Percentiles rank a stretch among this genome's conserved stretches.
Conservation (phyloP, 2,329 filamentous ascomycete species). For the Pezicula carpinea region DNA sequence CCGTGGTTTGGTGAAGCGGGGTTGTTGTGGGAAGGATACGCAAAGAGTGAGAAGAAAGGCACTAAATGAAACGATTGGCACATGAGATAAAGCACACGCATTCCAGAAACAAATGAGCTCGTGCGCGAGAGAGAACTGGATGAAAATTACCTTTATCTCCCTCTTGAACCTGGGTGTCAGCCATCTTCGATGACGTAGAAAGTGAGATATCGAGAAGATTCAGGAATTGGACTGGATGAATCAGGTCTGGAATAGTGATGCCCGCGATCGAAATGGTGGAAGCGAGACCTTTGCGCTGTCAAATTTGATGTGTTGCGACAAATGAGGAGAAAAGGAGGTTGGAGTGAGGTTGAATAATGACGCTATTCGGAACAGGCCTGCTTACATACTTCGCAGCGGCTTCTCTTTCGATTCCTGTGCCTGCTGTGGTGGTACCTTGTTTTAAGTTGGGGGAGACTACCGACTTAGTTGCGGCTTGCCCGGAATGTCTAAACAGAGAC, state of each 20-base stretch:
- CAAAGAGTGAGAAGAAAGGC: too few species aligned
- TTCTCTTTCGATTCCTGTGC: not conserved
- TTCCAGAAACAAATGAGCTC: not conserved
- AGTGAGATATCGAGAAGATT: not conserved
- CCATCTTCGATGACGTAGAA: slow-evolving; percentile 29
- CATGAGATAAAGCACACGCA: not conserved
- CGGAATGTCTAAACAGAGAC: not conserved
- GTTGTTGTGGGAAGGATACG: not conserved
- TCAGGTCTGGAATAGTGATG: not conserved
- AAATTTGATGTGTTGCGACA: slow-evolving; percentile 22
- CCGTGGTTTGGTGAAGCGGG: not conserved
- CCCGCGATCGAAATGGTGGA: slow-evolving; percentile 12
- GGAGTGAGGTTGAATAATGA: slow-evolving; percentile 9
- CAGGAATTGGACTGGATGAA: not conserved
- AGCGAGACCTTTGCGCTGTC: slow-evolving; percentile 9
- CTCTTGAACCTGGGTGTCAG: slow-evolving; percentile 42
- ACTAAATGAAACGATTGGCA: not conserved
- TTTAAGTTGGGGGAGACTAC: not conserved
- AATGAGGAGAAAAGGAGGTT: slow-evolving; percentile 1
- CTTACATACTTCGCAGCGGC: slow-evolving; percentile 1
- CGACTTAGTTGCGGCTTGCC: too few species aligned
- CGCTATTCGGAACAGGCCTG: slow-evolving; percentile 9
- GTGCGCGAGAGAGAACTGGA: not conserved
- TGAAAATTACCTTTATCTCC: slow-evolving; percentile 41
- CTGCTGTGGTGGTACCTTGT: not conserved